Base-by-base conservation (phyloP, 495 filamentous ascomycete genomes). In the Tuber aestivum region DNA sequence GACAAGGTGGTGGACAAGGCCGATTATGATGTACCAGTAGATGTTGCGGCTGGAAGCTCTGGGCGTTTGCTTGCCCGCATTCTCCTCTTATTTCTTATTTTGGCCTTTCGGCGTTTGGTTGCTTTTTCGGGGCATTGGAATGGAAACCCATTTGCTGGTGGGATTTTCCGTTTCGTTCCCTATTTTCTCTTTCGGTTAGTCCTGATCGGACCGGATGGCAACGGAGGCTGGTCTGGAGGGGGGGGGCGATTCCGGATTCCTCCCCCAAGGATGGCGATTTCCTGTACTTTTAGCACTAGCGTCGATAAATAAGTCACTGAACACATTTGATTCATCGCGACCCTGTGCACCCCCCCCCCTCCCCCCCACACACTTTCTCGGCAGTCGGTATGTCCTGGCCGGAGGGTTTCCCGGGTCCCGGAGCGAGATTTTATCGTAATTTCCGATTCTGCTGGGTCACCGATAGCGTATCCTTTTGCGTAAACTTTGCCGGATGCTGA, bases 211-310 rank as follows among this genome's bases (percentile, higher is more conserved):
- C 23, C 12, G 50, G 10, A 61, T 61, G 50, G n/a, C n/a, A 61
- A 61, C 50, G n/a, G 50, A 9, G 21, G n/a, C 12, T 14, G n/a
- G n/a, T 10, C 10, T 3, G 3, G 23, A 14, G n/a, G 12, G 23
- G 3, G 12, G 14, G n/a, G n/a, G n/a, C n/a, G n/a, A n/a, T n/a
- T n/a, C 12, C 10, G 23, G 9, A 61, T 61, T 10, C 21, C 16
- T 48, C 44, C 27, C 3, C 50, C 50, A 12, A 16, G 10, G 23
- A 3, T 44, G 6, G 45, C 21, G 21, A 50, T 50, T 50, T 50
- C 48, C n/a, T 61, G 50, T 61, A 61, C n/a, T 61, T 61, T 48
- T 61, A 14, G n/a, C 50, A 61, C 27, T 61, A 61, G 50, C n/a
- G 10, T 61, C 50, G 50, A 5, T 3, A n/a, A 4, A 12, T 61